Evolutionary conservation across 2,329 filamentous ascomycete genomes (phyloP), one percentile per base, ranked within the genome.

Genomic region (Cercospora zeina): DNA sequence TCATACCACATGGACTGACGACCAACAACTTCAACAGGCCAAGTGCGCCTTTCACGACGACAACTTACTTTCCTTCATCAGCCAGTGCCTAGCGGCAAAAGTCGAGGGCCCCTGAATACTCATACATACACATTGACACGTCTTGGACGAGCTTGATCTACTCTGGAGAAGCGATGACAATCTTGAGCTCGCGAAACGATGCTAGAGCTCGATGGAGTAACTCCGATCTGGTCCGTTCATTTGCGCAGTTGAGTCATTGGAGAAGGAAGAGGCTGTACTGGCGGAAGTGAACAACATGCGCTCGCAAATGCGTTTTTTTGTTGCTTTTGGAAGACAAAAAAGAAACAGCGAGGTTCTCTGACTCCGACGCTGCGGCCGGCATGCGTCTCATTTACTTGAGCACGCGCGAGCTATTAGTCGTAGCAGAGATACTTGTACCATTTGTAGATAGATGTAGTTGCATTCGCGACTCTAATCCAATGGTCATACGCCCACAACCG

Each of bases 171-270:
- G 68, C 65, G 70, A 72, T 71, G 70, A 72, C 68, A 67, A 68
- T 72, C 70, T 71, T 68, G 70, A 72, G 70, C 70, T 72, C 70
- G 65, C 68, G 64, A 54, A 61, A 53, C 24, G 54, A 59, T 50
- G 63, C 63, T 69, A 62, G 59, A 69, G 70, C 64, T 70, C 67
- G 70, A 72, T 71, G 65, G 70, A 72, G 70, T 69, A 54, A 57
- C 62, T 60, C 54, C 58, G 54, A 56, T 57, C 49, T 67, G 59
- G 62, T 62, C 53, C 61, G 30, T 42, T 51, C 47, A 51, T 58
- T 51, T 57, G 33, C 36, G 55, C 58, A 54, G 14, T 47, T 49
- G 57, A 51, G 54, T 58, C 34, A 8, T 37, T 37, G 45, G 21
- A 54, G 59, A 62, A 61, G 58, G 59, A 63, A 45, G 58, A 63